A percentile compares a stretch with the other conserved stretches of the same genome.
phyloP scores from a whole-genome alignment of 2,329 filamentous ascomycete species.

The Fusarium algeriense region DNA sequence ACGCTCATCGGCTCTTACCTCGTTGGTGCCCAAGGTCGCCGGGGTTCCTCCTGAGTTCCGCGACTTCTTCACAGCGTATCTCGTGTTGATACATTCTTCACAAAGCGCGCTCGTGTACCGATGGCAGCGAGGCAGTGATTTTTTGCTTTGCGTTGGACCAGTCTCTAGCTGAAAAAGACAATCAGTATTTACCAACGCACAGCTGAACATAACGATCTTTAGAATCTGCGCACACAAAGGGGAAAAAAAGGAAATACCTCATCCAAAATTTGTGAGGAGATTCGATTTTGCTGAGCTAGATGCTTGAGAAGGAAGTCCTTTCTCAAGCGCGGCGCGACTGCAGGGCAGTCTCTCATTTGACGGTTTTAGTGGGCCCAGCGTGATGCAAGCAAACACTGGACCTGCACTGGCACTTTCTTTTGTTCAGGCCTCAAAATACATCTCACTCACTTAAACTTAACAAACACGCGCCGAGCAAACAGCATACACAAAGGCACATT shows the following conservation, averaged over 20 bases:
- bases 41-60: no score
- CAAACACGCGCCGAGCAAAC: neutral
- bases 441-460: neutral
- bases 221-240: neutral
- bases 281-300: neutral
- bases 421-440: neutral
- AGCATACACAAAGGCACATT: neutral
- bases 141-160: no score
- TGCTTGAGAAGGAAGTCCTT: neutral
- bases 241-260: rapidly evolving
- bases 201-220: neutral
- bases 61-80: no score
- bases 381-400: neutral
- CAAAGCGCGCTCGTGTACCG: neutral
- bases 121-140: neutral
- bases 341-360: no score
- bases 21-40: no score
- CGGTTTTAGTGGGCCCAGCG: no score
- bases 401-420: no score
- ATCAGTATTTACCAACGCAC: no score
- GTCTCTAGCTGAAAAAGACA: no score
- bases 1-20: no score
- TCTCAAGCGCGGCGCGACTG: neutral
- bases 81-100: no score
- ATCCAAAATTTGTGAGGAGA: neutral